phyloP scores from a whole-genome alignment of 345 rosid species.

The Eutrema japonicum region DNA sequence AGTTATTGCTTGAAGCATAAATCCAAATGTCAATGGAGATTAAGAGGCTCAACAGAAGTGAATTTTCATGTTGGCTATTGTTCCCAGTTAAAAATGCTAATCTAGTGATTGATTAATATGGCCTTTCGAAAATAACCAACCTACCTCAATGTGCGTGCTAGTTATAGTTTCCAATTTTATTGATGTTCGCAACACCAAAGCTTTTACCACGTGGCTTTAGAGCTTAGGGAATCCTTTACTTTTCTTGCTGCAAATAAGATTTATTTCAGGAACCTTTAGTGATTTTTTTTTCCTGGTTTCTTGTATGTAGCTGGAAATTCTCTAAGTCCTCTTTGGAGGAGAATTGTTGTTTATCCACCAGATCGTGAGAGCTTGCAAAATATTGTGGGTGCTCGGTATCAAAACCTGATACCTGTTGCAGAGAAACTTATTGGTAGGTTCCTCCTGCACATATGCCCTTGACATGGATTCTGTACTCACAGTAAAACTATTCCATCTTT shows the following conservation, averaged over 20 bases:
- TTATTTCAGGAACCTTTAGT: slow-evolving; percentile 3
- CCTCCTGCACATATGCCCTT: slow-evolving; percentile 22
- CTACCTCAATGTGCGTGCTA: slow-evolving; percentile 13
- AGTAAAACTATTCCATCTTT: slow-evolving; percentile 33
- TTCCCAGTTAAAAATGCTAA: not conserved
- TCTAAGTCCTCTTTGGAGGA: slow-evolving; percentile 80
- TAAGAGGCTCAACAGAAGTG: slow-evolving; percentile 7
- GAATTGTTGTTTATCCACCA: slow-evolving; percentile 74
- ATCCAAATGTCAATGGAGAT: slow-evolving; percentile 18
- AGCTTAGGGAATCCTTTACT: slow-evolving; percentile 9
- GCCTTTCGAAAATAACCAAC: slow-evolving; percentile 9
- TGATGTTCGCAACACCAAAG: slow-evolving; percentile 12
- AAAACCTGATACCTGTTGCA: slow-evolving; percentile 62
- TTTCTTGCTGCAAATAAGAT: slow-evolving; percentile 17
- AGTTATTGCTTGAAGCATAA: slow-evolving; percentile 25
- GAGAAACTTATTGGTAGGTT: slow-evolving; percentile 73
- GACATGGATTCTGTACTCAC: slow-evolving; percentile 26
- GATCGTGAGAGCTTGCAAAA: slow-evolving; percentile 60
- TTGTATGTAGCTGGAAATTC: slow-evolving; percentile 62
- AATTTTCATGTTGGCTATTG: slow-evolving; percentile 25
- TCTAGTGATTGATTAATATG: slow-evolving; percentile 12
- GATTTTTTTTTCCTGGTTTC: not conserved
- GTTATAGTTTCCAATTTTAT: slow-evolving; percentile 1
- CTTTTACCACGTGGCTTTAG: slow-evolving; percentile 10
- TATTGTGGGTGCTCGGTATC: slow-evolving; percentile 71